phyloP scores from a whole-genome alignment of 1,284 basidiomycete species.

The Pterula multifida region DNA sequence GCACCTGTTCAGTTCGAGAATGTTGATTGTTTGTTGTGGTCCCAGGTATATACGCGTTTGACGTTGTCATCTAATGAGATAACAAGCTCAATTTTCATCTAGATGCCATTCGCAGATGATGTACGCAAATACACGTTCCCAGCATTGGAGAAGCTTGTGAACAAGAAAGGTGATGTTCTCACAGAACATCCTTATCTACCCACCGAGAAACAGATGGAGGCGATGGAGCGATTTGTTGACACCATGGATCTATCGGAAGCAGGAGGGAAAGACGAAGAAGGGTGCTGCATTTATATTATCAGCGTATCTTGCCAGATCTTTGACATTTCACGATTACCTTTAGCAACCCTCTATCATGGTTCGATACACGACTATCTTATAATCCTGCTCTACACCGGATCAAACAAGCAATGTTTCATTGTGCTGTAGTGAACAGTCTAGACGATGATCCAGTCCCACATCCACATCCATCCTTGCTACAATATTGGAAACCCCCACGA shows the following conservation, averaged over 20 bases:
- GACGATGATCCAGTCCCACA: constrained; percentile 66
- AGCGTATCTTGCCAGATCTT: background rate
- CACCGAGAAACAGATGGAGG: constrained; percentile 61
- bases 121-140: constrained; percentile 80
- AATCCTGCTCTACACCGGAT: constrained; percentile 86
- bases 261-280: constrained; percentile 59
- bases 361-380: constrained; percentile 63
- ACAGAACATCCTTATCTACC: constrained; percentile 76
- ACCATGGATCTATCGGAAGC: constrained; percentile 76
- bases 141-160: constrained; percentile 66
- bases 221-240: constrained; percentile 83
- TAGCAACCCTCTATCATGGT: constrained; percentile 64
- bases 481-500: constrained; percentile 74
- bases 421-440: constrained; percentile 67
- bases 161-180: constrained; percentile 65
- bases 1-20: constrained; percentile 49
- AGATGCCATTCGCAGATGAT: constrained; percentile 96
- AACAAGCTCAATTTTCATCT: constrained; percentile 6
- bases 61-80: background rate
- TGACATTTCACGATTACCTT: constrained; percentile 4
- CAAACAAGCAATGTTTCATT: constrained; percentile 88
- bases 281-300: constrained; percentile 26
- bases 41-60: constrained; percentile 39
- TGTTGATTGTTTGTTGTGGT: constrained; percentile 75
- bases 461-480: constrained; percentile 74